Evolutionary conservation across 139 green algal genomes (phyloP), one percentile per base, ranked within the genome.

Genomic region (Tetradesmus lagerheimii): DNA sequence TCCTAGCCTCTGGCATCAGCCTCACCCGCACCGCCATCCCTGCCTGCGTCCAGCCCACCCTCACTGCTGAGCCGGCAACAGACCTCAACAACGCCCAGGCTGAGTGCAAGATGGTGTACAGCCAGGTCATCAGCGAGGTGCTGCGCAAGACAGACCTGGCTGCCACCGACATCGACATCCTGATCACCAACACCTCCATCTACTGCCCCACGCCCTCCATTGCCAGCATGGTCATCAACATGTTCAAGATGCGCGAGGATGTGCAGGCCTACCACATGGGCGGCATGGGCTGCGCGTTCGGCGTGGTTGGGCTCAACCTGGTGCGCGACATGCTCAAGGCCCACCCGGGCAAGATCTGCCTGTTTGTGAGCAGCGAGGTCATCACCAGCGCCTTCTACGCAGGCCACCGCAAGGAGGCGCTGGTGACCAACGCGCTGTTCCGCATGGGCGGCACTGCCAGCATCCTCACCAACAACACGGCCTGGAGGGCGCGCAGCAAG

Each of bases 151-250:
- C 87, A 71, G 92, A 90, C 35, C 80, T 94, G 50, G 53, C 79
- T 1, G 43, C 92, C 31, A 84, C 43, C 9, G 90, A 93, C 77
- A 86, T 94, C 12, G 92, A 92, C 86, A 92, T 92, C 50, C 84
- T 97, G 16, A 90, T 97, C 86, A 93, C 95, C 25, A 94, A 94
- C 91, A 96, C 95, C 88, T 92, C 64, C 83, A 95, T 96, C 85
- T 97, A 97, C 92, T 93, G 91, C 90, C 95, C 95, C 45, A 96
- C 93, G 4, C 95, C 95, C 37, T 96, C 92, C 11, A 93, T 97
- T 66, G 94, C 94, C 0, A 92, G 92, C 67, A 97, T 97, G 95
- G 79, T 96, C 9, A 90, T 97, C 62, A 97, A 97, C 92, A 81
- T 92, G 31, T 97, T 95, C 93, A 93, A 93, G 74, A 94, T 97